A percentile compares a stretch with the other conserved stretches of the same genome.
Conservation (phyloP, 2,329 filamentous ascomycete genomes). For the Alternaria conjuncta region DNA sequence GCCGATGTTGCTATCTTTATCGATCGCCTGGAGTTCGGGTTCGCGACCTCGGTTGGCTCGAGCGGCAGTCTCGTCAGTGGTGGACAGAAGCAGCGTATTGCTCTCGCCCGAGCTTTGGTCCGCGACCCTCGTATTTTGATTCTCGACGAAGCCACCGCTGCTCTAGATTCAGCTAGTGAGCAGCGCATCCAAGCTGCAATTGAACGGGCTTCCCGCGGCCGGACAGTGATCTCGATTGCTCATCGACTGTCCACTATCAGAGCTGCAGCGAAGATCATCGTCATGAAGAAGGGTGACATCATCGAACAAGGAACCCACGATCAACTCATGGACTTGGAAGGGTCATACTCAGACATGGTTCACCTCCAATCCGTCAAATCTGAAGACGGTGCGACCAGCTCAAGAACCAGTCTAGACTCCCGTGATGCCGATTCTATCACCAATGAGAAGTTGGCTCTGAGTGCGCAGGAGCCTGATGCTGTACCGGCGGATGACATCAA, state of each 20-base stretch:
- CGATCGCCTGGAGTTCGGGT: slow-evolving; percentile 57
- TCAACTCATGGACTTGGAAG: slow-evolving; percentile 42
- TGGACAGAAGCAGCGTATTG: slow-evolving; percentile 65
- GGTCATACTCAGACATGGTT: slow-evolving; percentile 59
- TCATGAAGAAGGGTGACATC: slow-evolving; percentile 47
- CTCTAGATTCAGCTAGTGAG: slow-evolving; percentile 66
- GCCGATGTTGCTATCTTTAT: slow-evolving; percentile 68
- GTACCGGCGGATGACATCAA: neutral
- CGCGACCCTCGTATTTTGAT: slow-evolving; percentile 64
- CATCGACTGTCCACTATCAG: slow-evolving; percentile 49
- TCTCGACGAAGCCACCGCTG: slow-evolving; percentile 67
- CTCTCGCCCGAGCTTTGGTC: slow-evolving; percentile 63
- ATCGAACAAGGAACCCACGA: slow-evolving; percentile 48
- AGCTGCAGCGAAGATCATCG: slow-evolving; percentile 47
- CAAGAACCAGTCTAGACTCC: slow-evolving; percentile 28
- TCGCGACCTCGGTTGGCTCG: slow-evolving; percentile 59
- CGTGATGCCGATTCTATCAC: slow-evolving; percentile 27
- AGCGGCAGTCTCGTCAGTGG: slow-evolving; percentile 64
- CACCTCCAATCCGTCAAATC: slow-evolving; percentile 55
- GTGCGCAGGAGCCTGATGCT: slow-evolving; percentile 11
- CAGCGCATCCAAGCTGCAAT: slow-evolving; percentile 58
- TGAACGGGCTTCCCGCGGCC: slow-evolving; percentile 39
- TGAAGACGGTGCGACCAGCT: slow-evolving; percentile 41
- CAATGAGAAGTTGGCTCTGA: slow-evolving; percentile 26
- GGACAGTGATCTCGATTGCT: slow-evolving; percentile 49